Evolutionary conservation across 1,284 basidiomycete genomes (phyloP).

Genomic region (Marasmius tenuissimus): DNA sequence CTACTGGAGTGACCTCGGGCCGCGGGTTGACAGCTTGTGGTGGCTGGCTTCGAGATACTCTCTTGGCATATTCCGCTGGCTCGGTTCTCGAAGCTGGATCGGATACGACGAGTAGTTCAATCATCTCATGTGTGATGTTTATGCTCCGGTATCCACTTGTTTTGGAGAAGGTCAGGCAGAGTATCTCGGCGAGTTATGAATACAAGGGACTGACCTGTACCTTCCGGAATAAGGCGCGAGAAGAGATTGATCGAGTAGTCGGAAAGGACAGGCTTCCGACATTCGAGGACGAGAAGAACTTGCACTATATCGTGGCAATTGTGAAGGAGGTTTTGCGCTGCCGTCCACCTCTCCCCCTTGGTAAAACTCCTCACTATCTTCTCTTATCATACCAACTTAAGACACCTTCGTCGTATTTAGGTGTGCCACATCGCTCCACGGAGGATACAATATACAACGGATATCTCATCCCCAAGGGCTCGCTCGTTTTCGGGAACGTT

Average conservation of each 20-base stretch:
- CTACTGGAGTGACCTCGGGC: not conserved
- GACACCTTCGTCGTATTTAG: too few relatives aligned
- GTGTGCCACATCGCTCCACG: too few relatives aligned
- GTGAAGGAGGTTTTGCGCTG: conserved; percentile 10
- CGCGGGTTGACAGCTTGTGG: not conserved
- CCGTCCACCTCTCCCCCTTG: too few relatives aligned
- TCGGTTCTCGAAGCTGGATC: not conserved
- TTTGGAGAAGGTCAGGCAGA: not conserved
- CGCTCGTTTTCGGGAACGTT: too few relatives aligned
- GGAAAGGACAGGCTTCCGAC: not conserved
- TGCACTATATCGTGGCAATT: conserved; percentile 5
- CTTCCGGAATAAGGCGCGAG: too few relatives aligned
- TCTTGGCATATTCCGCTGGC: conserved; percentile 15
- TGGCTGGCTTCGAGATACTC: conserved; percentile 17
- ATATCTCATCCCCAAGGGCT: too few relatives aligned
- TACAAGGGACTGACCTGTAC: too few relatives aligned
- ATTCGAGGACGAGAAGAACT: conserved; percentile 3
- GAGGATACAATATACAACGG: too few relatives aligned
- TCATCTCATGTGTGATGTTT: conserved; percentile 2
- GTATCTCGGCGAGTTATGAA: too few relatives aligned
- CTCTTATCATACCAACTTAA: too few relatives aligned
- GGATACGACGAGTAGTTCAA: not conserved
- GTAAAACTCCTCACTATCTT: too few relatives aligned
- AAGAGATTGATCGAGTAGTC: conserved; percentile 5
- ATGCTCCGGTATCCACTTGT: conserved; percentile 1